phyloP scores from a whole-genome alignment of 345 rosid genomes.

The Citrus hindsii region DNA sequence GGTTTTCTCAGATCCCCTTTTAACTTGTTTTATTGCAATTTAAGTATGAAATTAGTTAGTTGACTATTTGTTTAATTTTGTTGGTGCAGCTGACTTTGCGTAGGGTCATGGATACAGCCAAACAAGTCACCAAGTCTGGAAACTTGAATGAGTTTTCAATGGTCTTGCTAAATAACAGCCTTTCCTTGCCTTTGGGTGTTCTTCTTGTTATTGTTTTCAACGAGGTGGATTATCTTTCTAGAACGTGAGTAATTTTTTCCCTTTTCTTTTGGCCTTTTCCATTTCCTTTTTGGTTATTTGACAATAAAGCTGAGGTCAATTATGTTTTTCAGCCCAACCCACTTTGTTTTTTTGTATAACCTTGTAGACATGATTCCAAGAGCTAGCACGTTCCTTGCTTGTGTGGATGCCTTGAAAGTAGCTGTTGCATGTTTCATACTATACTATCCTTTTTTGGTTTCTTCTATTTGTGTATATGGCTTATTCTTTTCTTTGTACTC shows the following conservation, averaged over 20 bases:
- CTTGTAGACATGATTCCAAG: background rate
- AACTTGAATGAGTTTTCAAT: constrained; percentile 92
- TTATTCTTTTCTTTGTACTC: background rate
- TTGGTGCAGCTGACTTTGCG: constrained; percentile 80
- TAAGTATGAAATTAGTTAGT: background rate
- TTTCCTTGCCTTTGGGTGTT: constrained; percentile 84
- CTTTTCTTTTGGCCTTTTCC: background rate
- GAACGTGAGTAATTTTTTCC: constrained; percentile 53
- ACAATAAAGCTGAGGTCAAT: background rate
- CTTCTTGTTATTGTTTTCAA: constrained; percentile 72
- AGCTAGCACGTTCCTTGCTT: background rate
- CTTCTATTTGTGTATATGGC: background rate
- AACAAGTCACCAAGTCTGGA: constrained; percentile 86
- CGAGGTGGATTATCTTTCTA: constrained; percentile 75
- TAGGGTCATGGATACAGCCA: constrained; percentile 95
- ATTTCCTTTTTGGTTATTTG: constrained; percentile 4
- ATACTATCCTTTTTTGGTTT: background rate
- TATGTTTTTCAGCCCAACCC: background rate
- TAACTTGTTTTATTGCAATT: background rate
- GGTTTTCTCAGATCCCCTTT: constrained; percentile 5
- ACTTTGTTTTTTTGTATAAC: background rate
- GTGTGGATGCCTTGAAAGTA: background rate
- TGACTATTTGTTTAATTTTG: constrained; percentile 16
- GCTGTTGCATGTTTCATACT: background rate
- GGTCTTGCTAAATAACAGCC: constrained; percentile 94